Base-by-base conservation (phyloP, 495 filamentous ascomycete species). In the Aspergillus nanangensis region DNA sequence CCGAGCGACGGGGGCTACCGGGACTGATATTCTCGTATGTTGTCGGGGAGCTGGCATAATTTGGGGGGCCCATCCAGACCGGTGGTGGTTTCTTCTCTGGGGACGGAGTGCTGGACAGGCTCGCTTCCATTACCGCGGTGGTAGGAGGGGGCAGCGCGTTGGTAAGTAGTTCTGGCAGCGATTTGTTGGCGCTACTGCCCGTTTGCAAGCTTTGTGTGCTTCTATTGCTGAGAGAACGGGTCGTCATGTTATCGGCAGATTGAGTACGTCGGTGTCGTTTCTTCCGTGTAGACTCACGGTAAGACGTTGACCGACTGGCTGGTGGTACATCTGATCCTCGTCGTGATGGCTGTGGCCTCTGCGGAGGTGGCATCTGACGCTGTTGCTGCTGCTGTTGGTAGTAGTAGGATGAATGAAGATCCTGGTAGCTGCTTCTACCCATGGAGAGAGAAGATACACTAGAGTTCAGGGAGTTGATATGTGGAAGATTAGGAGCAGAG, bases 1-100 rank as follows among this genome's bases (percentile, higher is more conserved):
- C 52, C 9, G 68, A 61, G 0, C 63, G 61, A 7, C 67, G 65
- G 14, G 68, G 69, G 19, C 68, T 69, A 8, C 67, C 59, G 18
- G 51, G 56, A 14, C 37, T 35, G 3, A 51, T 45, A 37, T 61
- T 62, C 20, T 66, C 64, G 14, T 52, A 35, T 2, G 41, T n/a
- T 4, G 51, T 44, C 5, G 62, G 60, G 0, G 61, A 67, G 9
- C 45, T 47, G 22, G 32, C 44, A 18, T 50, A 50, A n/a, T 55
- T 57, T 7, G 58, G 38, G 7, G 58, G 38, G 3, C 58, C 40
- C 22, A 57, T 46, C 70, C 70, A 73, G 11, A 60, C 32, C 0
- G 57, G 49, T 5, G 55, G 24, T 19, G 40, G 45, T 43, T 60
- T 52, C 42, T 60, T 52, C 22, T 67, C 64, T 0, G 70, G 61